Evolutionary conservation across 176 grass and related monocot genomes (phyloP).

Genomic region (Carex myosuroides): DNA sequence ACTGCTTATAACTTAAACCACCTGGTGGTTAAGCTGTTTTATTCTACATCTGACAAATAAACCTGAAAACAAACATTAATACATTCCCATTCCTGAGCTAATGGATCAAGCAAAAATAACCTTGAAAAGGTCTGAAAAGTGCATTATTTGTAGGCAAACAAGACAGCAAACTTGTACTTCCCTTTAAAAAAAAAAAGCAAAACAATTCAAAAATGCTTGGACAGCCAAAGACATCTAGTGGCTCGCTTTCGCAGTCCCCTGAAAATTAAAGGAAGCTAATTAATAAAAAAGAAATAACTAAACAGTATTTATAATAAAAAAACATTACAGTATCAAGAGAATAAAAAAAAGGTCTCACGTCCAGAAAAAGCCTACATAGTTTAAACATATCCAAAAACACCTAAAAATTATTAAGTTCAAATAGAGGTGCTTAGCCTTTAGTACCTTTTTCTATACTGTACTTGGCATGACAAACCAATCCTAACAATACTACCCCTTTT

Average conservation of each 20-base stretch:
- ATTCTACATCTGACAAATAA: constrained; percentile 9
- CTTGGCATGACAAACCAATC: neutral
- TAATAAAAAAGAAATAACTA: neutral
- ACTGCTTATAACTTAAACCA: neutral
- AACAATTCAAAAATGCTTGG: neutral
- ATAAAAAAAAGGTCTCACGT: neutral
- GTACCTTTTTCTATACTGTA: neutral
- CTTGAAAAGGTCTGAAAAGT: neutral
- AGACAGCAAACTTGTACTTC: constrained; percentile 3
- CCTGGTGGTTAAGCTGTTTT: constrained; percentile 1
- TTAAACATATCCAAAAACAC: neutral
- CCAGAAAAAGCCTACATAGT: neutral
- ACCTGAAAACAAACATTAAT: constrained; percentile 1
- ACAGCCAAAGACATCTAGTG: constrained; percentile 3
- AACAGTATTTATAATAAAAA: neutral
- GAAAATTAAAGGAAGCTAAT: neutral
- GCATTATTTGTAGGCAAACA: constrained; percentile 12
- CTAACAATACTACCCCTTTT: neutral
- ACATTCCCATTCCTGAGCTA: neutral
- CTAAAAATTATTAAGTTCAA: neutral
- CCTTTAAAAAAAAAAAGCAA: neutral
- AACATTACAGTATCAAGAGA: neutral
- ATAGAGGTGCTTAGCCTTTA: neutral
- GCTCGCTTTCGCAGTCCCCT: neutral
- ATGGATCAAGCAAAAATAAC: constrained; percentile 4